Evolutionary conservation across 768 basidiomycete genomes (phyloP), one percentile per base, ranked within the genome.

Genomic region (Trametes coccinea): DNA sequence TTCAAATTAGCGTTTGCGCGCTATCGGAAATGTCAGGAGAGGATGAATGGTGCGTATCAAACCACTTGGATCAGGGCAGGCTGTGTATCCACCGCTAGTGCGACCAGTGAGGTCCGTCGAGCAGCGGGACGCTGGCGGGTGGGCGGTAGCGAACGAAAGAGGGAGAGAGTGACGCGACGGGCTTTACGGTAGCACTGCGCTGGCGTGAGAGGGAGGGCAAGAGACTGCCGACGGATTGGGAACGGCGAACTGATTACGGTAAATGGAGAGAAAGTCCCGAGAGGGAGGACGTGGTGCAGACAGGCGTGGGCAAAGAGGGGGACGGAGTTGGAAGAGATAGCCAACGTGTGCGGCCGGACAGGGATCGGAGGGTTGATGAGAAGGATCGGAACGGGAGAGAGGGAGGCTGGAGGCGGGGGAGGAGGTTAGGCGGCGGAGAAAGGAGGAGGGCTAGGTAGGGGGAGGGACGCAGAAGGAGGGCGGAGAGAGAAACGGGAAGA

Each of bases 241-340:
- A 31, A 52, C 57, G 57, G 56, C 47, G 48, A 57, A 30, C 34
- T 48, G 47, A 14, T 49, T 54, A 56, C 60, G 49, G 49, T 54
- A 51, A 53, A 40, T 10, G 48, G 49, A 44, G 16, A 39, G 50
- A 8, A 37, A 43, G 43, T 3, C 9, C 53, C 55, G 51, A 56
- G 49, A 45, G 49, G 17, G 39, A 47, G 29, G 56, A n/a, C 22
- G 14, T 40, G 39, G 13, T 33, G 45, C 22, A 37, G 58, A 60
- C 63, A 59, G 41, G 53, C 58, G 58, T 59, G 59, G 53, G 59
- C 46, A 60, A 47, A 40, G 30, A 44, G n/a, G 6, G 14, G 40
- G 14, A 44, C 17, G 45, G 34, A 30, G 5, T 43, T 37, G 46
- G 49, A 53, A 29, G 40, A 33, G 50, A 13, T 34, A 7, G 49